phyloP scores from a whole-genome alignment of 495 filamentous ascomycete genomes.

The Tuber borchii region DNA sequence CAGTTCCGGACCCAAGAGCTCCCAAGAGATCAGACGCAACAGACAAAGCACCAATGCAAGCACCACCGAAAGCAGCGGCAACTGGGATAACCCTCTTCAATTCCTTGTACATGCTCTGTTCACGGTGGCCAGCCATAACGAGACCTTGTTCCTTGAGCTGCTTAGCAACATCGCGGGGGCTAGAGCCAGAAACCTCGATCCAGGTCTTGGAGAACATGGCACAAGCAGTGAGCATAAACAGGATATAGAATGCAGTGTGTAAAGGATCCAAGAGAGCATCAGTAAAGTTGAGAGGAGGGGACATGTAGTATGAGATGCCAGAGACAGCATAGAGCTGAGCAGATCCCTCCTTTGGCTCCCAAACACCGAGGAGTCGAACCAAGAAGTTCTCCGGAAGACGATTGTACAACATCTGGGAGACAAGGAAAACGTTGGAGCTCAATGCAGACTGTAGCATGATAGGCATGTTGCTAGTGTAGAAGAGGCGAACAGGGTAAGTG shows the following conservation, averaged over 20 bases:
- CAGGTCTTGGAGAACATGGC: constrained; percentile 99
- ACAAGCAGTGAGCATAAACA: constrained; percentile 94
- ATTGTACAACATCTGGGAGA: constrained; percentile 98
- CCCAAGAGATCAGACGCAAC: constrained; percentile 93
- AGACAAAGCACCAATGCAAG: constrained; percentile 95
- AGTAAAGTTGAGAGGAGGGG: constrained; percentile 92
- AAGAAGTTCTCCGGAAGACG: constrained; percentile 98
- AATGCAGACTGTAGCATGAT: constrained; percentile 99
- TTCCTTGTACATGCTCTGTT: constrained; percentile 99
- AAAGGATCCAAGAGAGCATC: constrained; percentile 93
- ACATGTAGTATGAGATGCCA: constrained; percentile 99
- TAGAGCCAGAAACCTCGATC: constrained; percentile 98
- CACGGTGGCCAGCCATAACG: constrained; percentile 98
- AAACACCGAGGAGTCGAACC: constrained; percentile 91
- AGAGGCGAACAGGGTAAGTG: constrained; percentile 71
- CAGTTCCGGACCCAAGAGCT: constrained; percentile 91
- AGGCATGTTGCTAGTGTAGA: constrained; percentile 92
- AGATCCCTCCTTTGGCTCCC: constrained; percentile 95
- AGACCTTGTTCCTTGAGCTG: constrained; percentile 99
- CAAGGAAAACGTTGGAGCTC: constrained; percentile 96
- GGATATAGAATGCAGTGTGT: constrained; percentile 91
- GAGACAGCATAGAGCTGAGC: constrained; percentile 88
- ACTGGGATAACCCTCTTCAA: constrained; percentile 98
- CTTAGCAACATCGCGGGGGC: constrained; percentile 97
- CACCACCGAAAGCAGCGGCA: constrained; percentile 96